Percentiles rank a stretch among this genome's conserved stretches.
Conservation (phyloP, 768 basidiomycete species). For the Lyophyllum semitale region DNA sequence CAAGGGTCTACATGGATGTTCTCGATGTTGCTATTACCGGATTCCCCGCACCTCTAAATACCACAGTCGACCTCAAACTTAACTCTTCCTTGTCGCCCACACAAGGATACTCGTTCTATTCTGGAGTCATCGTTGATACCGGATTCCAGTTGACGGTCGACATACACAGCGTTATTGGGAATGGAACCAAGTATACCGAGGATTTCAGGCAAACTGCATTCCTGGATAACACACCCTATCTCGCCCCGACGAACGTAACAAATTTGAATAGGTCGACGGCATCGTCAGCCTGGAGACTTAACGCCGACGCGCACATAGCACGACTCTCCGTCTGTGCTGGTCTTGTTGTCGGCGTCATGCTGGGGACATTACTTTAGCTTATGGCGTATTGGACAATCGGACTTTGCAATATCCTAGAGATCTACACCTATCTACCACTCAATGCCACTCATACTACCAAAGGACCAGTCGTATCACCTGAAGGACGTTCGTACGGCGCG, state of each 20-base stretch:
- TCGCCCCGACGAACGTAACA: slow-evolving; percentile 22
- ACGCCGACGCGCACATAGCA: neutral
- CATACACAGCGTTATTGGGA: slow-evolving; percentile 21
- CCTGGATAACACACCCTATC: slow-evolving; percentile 27
- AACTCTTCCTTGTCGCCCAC: slow-evolving; percentile 22
- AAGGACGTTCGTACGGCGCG: too few species aligned
- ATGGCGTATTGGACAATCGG: neutral
- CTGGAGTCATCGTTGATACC: slow-evolving; percentile 23
- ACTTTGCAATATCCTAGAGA: neutral
- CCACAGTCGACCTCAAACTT: slow-evolving; percentile 26
- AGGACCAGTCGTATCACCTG: too few species aligned
- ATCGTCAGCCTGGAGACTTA: slow-evolving; percentile 13
- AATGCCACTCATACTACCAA: neutral
- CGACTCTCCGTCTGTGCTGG: neutral
- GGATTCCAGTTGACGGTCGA: slow-evolving; percentile 32
- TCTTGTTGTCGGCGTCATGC: neutral
- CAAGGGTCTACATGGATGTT: slow-evolving; percentile 29
- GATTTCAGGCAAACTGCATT: slow-evolving; percentile 29
- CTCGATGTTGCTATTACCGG: slow-evolving; percentile 24
- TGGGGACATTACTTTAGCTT: neutral
- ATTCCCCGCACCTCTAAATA: slow-evolving; percentile 25
- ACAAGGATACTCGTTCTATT: slow-evolving; percentile 33
- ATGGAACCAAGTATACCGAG: slow-evolving; percentile 29
- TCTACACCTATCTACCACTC: neutral
- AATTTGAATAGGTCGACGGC: slow-evolving; percentile 5